Evolutionary conservation across 768 basidiomycete species (phyloP), one percentile per base, ranked within the genome.

Genomic region (Amanita fuliginea): DNA sequence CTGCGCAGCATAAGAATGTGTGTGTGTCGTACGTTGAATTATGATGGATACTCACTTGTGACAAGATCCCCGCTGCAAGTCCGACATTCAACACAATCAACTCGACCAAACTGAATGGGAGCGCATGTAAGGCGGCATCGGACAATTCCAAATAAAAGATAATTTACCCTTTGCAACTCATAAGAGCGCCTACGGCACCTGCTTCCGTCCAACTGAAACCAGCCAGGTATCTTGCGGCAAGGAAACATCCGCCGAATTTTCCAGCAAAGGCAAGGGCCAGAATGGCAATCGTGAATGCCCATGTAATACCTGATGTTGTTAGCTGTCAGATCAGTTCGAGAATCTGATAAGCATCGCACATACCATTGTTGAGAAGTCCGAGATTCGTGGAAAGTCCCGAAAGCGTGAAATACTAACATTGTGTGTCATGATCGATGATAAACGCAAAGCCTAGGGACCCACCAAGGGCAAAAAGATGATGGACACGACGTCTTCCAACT

Each of bases 1-100:
- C 68, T 70, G 57, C 1, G 52, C 13, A 6, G 46, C 28, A 6
- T 40, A 37, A 49, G 44, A 28, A 16, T 10, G 2, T 48, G 22
- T n/a, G n/a, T n/a, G 5, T 24, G 22, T 24, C 2, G 1, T 24
- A 6, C n/a, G n/a, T 4, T 35, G 10, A 28, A 41, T n/a, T 9
- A 19, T 44, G 28, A 11, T n/a, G 13, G 21, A 16, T 13, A 51
- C 63, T 42, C 52, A 76, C 77, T 51, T 58, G 72, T 1, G 81
- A 75, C 19, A 98, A 70, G 45, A 95, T 92, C 0, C 80, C 78
- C 3, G 88, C 91, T 2, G 75, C 69, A 2, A 95, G 70, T 3
- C 95, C 94, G 54, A 98, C 88, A 57, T 98, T 99, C 54, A 98
- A 80, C 3, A 98, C 94, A 57, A 98, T 96, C 14, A 97, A 72